A percentile compares a stretch with the other conserved stretches of the same genome.
Conservation (phyloP, 2,329 filamentous ascomycete genomes). For the Lachnellula suecica region DNA sequence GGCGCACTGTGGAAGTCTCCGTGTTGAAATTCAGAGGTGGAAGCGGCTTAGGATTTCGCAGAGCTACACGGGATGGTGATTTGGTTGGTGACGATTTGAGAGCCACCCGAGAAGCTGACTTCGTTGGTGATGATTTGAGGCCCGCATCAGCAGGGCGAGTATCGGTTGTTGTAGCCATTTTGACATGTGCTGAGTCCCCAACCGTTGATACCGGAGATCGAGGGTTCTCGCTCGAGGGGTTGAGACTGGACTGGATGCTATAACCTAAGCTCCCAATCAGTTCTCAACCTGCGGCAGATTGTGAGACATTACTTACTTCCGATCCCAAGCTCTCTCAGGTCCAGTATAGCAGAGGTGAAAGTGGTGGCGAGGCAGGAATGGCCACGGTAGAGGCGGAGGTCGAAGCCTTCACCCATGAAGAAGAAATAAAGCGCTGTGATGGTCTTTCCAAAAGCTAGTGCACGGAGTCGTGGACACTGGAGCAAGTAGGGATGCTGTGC, state of each 20-base stretch:
- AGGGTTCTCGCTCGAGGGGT: background rate
- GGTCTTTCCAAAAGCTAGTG: background rate
- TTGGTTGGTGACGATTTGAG: conserved; percentile 1
- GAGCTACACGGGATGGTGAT: background rate
- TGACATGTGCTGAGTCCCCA: too few species aligned
- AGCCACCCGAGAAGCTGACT: background rate
- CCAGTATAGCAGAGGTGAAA: too few species aligned
- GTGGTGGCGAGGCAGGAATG: too few species aligned
- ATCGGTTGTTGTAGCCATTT: background rate
- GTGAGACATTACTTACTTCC: too few species aligned
- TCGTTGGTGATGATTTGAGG: background rate
- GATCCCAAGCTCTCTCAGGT: too few species aligned
- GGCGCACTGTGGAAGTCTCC: background rate
- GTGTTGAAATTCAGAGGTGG: background rate
- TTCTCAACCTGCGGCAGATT: background rate
- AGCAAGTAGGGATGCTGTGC: conserved; percentile 13
- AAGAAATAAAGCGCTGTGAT: background rate
- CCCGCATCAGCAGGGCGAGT: background rate
- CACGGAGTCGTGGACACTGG: background rate
- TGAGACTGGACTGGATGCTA: background rate
- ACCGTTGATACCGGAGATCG: too few species aligned
- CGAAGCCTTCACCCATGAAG: conserved; percentile 6
- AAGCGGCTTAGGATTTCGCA: conserved; percentile 3
- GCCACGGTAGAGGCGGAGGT: too few species aligned
- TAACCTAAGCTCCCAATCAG: background rate